Evolutionary conservation across 768 basidiomycete genomes (phyloP).

Genomic region (Termitomyces sp.): DNA sequence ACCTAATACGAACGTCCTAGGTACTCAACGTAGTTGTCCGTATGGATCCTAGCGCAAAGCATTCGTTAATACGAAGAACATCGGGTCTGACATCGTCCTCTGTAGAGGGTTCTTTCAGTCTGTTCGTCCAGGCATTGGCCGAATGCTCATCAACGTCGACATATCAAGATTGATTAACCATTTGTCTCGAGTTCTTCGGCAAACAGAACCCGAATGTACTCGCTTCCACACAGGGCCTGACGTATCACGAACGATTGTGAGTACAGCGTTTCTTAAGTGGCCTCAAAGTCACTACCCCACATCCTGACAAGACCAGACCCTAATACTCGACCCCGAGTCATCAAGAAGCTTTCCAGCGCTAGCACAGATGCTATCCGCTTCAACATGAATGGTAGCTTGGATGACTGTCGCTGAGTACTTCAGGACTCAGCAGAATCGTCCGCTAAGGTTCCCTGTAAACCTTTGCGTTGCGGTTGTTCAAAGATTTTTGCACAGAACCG

Average conservation of each 20-base stretch:
- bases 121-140: slow-evolving; percentile 60
- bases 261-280: slow-evolving; percentile 34
- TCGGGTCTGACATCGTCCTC: slow-evolving; percentile 62
- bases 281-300: slow-evolving; percentile 24
- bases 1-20: slow-evolving; percentile 26
- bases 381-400: slow-evolving; percentile 31
- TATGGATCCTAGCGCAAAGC: slow-evolving; percentile 65
- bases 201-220: slow-evolving; percentile 24
- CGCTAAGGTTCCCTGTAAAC: slow-evolving; percentile 41
- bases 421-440: slow-evolving; percentile 17
- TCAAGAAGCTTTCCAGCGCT: slow-evolving; percentile 48
- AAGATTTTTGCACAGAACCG: not conserved
- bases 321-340: slow-evolving; percentile 38
- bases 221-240: slow-evolving; percentile 35
- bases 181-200: slow-evolving; percentile 57
- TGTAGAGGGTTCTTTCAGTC: slow-evolving; percentile 86
- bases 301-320: slow-evolving; percentile 5
- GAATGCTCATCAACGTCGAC: slow-evolving; percentile 71
- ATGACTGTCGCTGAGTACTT: slow-evolving; percentile 19
- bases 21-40: slow-evolving; percentile 73
- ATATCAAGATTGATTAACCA: slow-evolving; percentile 59
- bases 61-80: slow-evolving; percentile 56
- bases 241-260: slow-evolving; percentile 46
- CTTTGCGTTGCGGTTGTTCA: slow-evolving; percentile 50
- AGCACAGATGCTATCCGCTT: slow-evolving; percentile 52